Evolutionary conservation across 768 basidiomycete species (phyloP), one percentile per base, ranked within the genome.

Genomic region (Baorangia bicolor): DNA sequence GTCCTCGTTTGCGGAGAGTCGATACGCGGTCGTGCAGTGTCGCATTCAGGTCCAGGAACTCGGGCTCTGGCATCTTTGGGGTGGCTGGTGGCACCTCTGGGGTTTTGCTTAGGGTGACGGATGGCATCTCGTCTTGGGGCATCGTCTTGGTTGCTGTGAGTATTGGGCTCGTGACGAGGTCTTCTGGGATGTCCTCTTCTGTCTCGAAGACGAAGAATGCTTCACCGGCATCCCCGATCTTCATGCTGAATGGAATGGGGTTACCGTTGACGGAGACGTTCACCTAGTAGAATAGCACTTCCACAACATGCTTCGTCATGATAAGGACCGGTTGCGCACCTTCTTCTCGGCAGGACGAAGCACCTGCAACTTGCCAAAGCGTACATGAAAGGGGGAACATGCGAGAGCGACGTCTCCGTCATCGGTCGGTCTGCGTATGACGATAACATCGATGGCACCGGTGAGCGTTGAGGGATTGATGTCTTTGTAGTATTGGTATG

Each of bases 191-290:
- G 55, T 98, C 94, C 37, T 88, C 92, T 38, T 95, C 92, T 1
- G 96, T 98, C 73, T 99, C 96, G 62, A 98, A 93, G 38, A 99
- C 90, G 66, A 98, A 98, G 79, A 98, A 99, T 0, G 95, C 97
- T 74, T 99, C 97, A 5, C 97, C 97, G 2, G 97, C 94, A 55
- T 98, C 97, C 38, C 94, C 95, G 58, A 98, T 94, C 79, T 99
- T 98, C 97, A 99, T 99, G 71, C 81, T 82, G 72, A 92, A 98
- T 0, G 96, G 96, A 53, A 94, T 88, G 41, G 81, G 80, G 62
- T 85, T 78, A 38, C 90, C 92, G 73, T 97, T 95, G 65, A 98
- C 86, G 48, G 84, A 83, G 33, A 98, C 83, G 58, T 87, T 91
- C 59, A 98, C 96, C 92, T 94, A 60, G 51, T 4, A 35, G n/a